Percentiles rank a stretch among this genome's conserved stretches.
Conservation (phyloP, 1,284 basidiomycete genomes). For the Cutaneotrichosporon sp. region DNA sequence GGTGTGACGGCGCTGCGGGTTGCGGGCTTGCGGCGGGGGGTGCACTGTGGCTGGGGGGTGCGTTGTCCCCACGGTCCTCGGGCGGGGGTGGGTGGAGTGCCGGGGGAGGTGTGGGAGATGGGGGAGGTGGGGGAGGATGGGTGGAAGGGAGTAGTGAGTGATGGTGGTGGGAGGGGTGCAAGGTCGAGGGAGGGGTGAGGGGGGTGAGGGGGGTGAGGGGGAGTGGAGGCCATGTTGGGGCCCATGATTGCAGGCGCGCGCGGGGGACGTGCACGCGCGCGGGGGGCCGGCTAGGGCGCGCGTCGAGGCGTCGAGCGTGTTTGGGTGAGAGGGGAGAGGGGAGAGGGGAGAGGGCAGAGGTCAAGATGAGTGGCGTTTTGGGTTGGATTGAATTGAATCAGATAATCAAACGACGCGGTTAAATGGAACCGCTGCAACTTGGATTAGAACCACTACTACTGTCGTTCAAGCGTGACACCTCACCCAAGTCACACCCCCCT, state of each 20-base stretch:
- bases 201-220: not conserved
- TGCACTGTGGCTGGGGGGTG: not conserved
- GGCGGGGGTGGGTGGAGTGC: not conserved
- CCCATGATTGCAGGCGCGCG: no score
- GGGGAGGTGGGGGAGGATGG: not conserved
- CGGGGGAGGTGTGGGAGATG: not conserved
- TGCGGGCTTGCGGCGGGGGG: not conserved
- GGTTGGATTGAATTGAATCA: not conserved
- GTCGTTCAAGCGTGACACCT: no score
- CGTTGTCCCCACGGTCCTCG: not conserved
- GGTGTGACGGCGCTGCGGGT: not conserved
- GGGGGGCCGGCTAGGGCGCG: not conserved
- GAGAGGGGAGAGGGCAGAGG: no score
- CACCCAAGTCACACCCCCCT: no score
- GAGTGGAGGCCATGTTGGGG: not conserved
- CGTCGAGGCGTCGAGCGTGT: not conserved
- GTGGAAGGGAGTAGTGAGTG: not conserved
- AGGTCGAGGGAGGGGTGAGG: no score
- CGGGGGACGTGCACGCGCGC: not conserved
- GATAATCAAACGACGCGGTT: not conserved
- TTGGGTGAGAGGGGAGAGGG: no score
- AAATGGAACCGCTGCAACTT: no score
- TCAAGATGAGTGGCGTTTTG: not conserved
- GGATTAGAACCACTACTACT: no score
- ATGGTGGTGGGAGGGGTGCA: conserved; percentile 1